These are phyloP conservation scores for Hamigera avellanea DNA, from an alignment of 495 filamentous ascomycete species.

Conservation along the genomic window DNA sequence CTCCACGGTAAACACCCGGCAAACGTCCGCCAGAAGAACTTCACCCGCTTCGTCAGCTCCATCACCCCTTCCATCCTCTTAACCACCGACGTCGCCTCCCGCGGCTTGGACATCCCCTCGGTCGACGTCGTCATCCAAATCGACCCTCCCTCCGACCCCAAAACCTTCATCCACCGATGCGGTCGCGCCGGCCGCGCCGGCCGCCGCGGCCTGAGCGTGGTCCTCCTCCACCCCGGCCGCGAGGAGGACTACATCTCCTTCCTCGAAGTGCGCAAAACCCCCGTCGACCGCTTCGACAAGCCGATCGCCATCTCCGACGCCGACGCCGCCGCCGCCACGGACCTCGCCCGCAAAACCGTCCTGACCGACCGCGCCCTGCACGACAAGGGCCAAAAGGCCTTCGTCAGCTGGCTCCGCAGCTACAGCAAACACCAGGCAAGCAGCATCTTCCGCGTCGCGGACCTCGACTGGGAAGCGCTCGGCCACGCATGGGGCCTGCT, in stretches of 20 bases:
- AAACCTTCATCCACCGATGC: constrained; percentile 89
- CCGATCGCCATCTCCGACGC: constrained; percentile 40
- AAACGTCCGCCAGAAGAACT: constrained; percentile 70
- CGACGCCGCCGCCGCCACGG: constrained; percentile 40
- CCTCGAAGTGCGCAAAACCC: constrained; percentile 80
- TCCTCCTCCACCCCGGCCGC: constrained; percentile 68
- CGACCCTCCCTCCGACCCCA: constrained; percentile 84
- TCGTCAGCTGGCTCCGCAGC: constrained; percentile 83
- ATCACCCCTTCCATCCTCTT: constrained; percentile 63
- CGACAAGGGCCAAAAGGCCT: constrained; percentile 79
- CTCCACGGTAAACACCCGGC: constrained; percentile 84
- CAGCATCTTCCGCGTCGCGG: constrained; percentile 77
- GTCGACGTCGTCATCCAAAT: constrained; percentile 91
- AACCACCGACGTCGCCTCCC: constrained; percentile 75
- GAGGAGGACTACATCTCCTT: constrained; percentile 88
- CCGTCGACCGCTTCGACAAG: constrained; percentile 50
- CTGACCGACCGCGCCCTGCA: constrained; percentile 67
- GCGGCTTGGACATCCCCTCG: constrained; percentile 87
- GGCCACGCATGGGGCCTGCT: constrained; percentile 76
- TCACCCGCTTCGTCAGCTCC: constrained; percentile 60
- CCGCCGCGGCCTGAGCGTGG: constrained; percentile 69
- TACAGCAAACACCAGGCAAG: constrained; percentile 85
- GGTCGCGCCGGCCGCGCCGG: constrained; percentile 88
- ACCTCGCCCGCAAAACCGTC: constrained; percentile 49
- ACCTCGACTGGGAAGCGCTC: constrained; percentile 74